Evolutionary conservation across 164 flowering plant genomes (phyloP), one percentile per base, ranked within the genome.

Genomic region (Houttuynia cordata): DNA sequence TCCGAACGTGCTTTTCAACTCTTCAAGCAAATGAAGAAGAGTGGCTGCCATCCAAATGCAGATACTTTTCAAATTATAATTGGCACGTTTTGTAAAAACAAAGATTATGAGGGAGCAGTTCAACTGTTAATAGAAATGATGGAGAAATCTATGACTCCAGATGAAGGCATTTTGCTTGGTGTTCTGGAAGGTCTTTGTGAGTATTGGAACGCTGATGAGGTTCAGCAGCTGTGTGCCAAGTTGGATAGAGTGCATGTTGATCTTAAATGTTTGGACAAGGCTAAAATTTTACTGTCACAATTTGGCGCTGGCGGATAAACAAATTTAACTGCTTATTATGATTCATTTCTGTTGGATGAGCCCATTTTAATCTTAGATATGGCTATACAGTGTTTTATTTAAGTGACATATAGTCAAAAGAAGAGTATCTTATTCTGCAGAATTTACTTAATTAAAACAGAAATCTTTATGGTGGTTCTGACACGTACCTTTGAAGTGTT

Each of bases 61-160:
- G 65, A 70, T 19, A 87, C 81, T 58, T 84, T 81, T 24, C 69
- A 70, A 56, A 79, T 79, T 72, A 53, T 89, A 64, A 70, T 84
- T 50, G 74, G 80, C 30, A 55, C 87, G 2, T 85, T 85, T 63
- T 76, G 80, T 65, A 72, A 75, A 75, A 78, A 78, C 64, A 80
- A 75, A 70, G 96, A 92, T 75, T 83, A 75, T 69, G 86, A 83
- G 56, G 91, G 96, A 69, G 96, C 83, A 24, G 71, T 74, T 8
- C 49, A 70, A 64, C 74, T 92, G 21, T 70, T 85, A 69, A 66
- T 18, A 64, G 96, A 84, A 55, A 90, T 84, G 90, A 13, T 80
- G 34, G 78, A 63, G 60, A 82, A 84, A 67, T 58, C 41, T 58
- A 65, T 80, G 67, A 40, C 60, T 68, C 88, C 85, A 64, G 79